Percentiles rank a stretch among this genome's conserved stretches.
Conservation (phyloP, 805 yeast species). For the Candida ascalaphidarum region DNA sequence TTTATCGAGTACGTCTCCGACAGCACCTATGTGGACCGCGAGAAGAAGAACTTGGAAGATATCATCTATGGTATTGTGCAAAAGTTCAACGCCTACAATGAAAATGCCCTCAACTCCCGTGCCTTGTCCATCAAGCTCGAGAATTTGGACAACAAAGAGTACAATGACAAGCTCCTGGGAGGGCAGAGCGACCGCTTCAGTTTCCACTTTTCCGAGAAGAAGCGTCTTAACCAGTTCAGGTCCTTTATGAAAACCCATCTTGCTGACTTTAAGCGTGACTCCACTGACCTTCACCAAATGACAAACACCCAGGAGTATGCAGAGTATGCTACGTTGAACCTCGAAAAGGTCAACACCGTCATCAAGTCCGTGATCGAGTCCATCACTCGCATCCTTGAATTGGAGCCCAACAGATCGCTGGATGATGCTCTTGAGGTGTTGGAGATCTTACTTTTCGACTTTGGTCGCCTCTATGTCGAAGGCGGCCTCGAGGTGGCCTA, state of each 20-base stretch:
- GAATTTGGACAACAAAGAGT: conserved; percentile 22
- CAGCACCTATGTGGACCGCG: conserved; percentile 60
- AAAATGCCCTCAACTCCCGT: conserved; percentile 25
- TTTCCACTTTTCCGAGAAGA: conserved; percentile 27
- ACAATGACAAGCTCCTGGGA: conserved; percentile 7
- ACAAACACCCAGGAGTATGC: conserved; percentile 10
- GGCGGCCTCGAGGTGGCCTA: conserved; percentile 67
- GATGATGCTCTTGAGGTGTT: conserved; percentile 58
- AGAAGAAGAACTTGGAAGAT: conserved; percentile 58
- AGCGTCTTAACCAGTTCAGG: conserved; percentile 44
- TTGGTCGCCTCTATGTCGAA: conserved; percentile 70
- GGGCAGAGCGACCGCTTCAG: conserved; percentile 17
- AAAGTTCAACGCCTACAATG: conserved; percentile 33
- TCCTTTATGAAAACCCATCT: conserved; percentile 45
- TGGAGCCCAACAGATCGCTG: conserved; percentile 54
- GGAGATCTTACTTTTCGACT: conserved; percentile 56
- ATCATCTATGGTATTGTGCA: conserved; percentile 37
- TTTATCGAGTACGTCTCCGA: conserved; percentile 64
- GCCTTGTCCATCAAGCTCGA: conserved; percentile 26
- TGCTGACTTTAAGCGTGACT: conserved; percentile 15
- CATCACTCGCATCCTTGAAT: conserved; percentile 66
- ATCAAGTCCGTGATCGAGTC: conserved; percentile 67
- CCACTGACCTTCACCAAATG: conserved; percentile 4
- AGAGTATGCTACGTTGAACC: conserved; percentile 21
- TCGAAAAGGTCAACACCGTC: conserved; percentile 50